These are phyloP conservation scores for Annona squamosa DNA, from an alignment of 164 flowering plant genomes.

Conservation along the genomic window DNA sequence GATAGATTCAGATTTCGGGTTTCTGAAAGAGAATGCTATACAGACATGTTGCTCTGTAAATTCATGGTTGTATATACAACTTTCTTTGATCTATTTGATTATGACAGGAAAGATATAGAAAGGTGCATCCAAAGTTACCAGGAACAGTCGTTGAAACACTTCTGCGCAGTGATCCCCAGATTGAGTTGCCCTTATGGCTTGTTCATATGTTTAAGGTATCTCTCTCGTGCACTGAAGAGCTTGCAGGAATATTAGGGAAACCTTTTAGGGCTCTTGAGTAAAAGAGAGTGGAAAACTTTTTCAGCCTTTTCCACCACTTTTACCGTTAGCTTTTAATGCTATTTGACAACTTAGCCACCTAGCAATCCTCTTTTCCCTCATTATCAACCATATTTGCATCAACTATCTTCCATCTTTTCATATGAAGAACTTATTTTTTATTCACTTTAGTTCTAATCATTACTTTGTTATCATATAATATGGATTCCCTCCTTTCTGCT, in stretches of 20 bases:
- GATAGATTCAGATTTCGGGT: not conserved
- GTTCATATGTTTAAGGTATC: slow-evolving; percentile 87
- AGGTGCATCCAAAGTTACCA: slow-evolving; percentile 68
- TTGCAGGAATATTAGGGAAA: not conserved
- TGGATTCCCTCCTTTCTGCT: too few relatives aligned
- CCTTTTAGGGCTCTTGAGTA: not conserved
- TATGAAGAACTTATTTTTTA: too few relatives aligned
- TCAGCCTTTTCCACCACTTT: too few relatives aligned
- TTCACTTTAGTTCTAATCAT: too few relatives aligned
- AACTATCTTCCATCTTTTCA: too few relatives aligned
- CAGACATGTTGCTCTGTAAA: not conserved
- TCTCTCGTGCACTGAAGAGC: not conserved
- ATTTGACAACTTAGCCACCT: too few relatives aligned
- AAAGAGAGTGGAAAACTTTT: too few relatives aligned
- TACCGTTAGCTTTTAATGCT: too few relatives aligned
- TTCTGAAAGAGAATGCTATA: not conserved
- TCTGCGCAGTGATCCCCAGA: slow-evolving; percentile 65
- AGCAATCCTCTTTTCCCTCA: too few relatives aligned
- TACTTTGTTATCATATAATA: too few relatives aligned
- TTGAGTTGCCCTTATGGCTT: slow-evolving; percentile 93
- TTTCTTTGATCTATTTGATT: not conserved
- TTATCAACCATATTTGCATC: too few relatives aligned
- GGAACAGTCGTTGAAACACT: slow-evolving; percentile 84
- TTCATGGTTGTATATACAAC: not conserved
- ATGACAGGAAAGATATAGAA: slow-evolving; percentile 66